Evolutionary conservation across 306 rosid species (phyloP).

Genomic region (Lithocarpus polystachyus): DNA sequence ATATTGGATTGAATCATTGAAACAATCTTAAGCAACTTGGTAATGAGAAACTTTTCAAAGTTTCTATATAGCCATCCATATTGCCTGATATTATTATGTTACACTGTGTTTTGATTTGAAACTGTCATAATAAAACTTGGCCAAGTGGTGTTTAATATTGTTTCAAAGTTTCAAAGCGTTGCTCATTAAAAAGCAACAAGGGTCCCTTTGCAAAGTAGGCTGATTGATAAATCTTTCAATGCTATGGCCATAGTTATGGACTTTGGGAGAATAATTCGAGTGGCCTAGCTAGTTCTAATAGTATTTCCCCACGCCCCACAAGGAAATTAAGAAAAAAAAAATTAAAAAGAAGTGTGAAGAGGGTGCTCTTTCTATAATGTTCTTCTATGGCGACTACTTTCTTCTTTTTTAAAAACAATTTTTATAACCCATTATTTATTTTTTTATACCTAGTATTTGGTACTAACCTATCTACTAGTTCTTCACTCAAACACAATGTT

Average conservation of each 20-base stretch:
- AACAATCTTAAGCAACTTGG: no score
- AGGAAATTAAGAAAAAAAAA: conserved; percentile 22
- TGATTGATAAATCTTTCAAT: conserved; percentile 32
- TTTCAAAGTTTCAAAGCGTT: conserved; percentile 32
- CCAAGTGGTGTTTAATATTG: conserved; percentile 18
- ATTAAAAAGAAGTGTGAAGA: conserved; percentile 26
- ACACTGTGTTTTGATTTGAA: conserved; percentile 25
- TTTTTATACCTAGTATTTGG: background rate
- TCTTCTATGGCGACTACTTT: no score
- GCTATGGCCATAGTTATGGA: conserved; percentile 40
- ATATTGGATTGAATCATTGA: no score
- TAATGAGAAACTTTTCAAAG: no score
- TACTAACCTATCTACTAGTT: no score
- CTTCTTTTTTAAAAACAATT: background rate
- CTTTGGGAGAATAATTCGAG: conserved; percentile 30
- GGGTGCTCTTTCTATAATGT: conserved; percentile 25
- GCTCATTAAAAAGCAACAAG: conserved; percentile 30
- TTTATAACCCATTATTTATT: conserved; percentile 34
- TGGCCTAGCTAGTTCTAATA: conserved; percentile 15
- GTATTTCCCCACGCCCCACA: conserved; percentile 44
- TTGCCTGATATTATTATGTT: background rate
- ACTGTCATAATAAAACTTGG: conserved; percentile 38
- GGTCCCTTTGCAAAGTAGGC: conserved; percentile 38
- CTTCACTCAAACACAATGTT: no score
- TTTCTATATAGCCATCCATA: background rate